A percentile compares a stretch with the other conserved stretches of the same genome.
These are phyloP conservation scores for Trifolium fragiferum DNA, from an alignment of 306 rosid genomes.

Conservation along the genomic window DNA sequence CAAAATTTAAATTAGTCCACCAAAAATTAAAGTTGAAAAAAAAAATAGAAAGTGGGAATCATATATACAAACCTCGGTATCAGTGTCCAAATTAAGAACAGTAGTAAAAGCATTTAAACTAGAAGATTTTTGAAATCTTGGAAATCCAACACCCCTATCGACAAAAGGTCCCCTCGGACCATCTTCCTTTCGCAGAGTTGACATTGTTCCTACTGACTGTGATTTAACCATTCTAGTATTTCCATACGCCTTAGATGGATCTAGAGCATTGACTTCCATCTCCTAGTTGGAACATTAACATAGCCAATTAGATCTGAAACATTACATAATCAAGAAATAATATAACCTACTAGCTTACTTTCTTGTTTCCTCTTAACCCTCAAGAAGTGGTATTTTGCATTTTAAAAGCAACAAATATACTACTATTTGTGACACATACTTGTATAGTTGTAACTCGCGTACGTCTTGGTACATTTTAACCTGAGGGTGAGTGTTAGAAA, in stretches of 20 bases:
- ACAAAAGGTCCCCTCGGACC: conserved; percentile 72
- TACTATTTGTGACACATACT: conserved; percentile 21
- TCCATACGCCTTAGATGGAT: conserved; percentile 58
- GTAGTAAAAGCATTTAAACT: conserved; percentile 56
- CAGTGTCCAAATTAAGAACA: conserved; percentile 56
- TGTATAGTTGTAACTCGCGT: not conserved
- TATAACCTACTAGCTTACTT: conserved; percentile 17
- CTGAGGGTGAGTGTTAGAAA: conserved; percentile 5
- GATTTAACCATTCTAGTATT: conserved; percentile 78
- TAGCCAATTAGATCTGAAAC: conserved; percentile 36
- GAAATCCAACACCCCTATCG: conserved; percentile 94
- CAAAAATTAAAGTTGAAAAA: conserved; percentile 18
- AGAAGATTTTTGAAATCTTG: conserved; percentile 69
- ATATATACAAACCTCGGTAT: conserved; percentile 66
- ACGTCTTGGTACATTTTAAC: not conserved
- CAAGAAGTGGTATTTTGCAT: conserved; percentile 34
- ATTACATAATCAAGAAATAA: conserved; percentile 33
- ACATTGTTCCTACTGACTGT: conserved; percentile 79
- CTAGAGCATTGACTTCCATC: conserved; percentile 64
- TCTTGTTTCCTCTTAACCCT: conserved; percentile 21
- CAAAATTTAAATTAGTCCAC: conserved; percentile 32
- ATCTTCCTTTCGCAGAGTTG: conserved; percentile 71
- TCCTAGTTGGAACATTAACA: conserved; percentile 59
- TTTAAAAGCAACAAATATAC: conserved; percentile 25
- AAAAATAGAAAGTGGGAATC: conserved; percentile 22